A percentile compares a stretch with the other conserved stretches of the same genome.
Evolutionary conservation across 2,329 filamentous ascomycete species (phyloP).

Genomic region (Ilyonectria mors-panacis): DNA sequence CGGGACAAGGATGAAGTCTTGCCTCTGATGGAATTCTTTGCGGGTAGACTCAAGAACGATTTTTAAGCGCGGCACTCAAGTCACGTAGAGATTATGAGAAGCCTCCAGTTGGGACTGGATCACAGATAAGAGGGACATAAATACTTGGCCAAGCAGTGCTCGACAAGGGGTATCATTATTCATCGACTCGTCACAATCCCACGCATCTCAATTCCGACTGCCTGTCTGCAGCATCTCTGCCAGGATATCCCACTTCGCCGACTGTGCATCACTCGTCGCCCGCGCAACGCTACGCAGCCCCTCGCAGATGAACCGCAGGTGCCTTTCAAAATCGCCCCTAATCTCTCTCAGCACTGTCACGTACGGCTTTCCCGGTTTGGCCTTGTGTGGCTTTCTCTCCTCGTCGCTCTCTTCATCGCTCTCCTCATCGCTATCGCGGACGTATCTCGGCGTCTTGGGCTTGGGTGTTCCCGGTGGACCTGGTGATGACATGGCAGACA

Average conservation of each 20-base stretch:
- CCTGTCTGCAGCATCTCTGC: constrained; percentile 82
- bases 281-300: constrained; percentile 83
- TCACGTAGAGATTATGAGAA: neutral
- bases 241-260: constrained; percentile 82
- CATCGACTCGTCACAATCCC: constrained; percentile 37
- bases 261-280: constrained; percentile 74
- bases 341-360: constrained; percentile 69
- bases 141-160: constrained; percentile 3
- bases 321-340: constrained; percentile 73
- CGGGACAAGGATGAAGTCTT: constrained; percentile 86
- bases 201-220: constrained; percentile 41
- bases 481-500: constrained; percentile 38
- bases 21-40: constrained; percentile 89
- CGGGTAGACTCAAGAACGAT: constrained; percentile 68
- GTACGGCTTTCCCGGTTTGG: constrained; percentile 59
- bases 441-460: constrained; percentile 46
- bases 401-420: constrained; percentile 51
- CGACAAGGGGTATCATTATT: constrained; percentile 45
- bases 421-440: constrained; percentile 50
- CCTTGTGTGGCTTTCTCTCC: constrained; percentile 44
- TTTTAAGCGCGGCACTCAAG: constrained; percentile 27
- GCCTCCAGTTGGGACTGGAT: neutral
- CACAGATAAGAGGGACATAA: constrained; percentile 1
- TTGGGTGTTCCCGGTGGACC: constrained; percentile 37
- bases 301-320: constrained; percentile 79